Percentiles rank a stretch among this genome's conserved stretches.
Evolutionary conservation across 495 filamentous ascomycete species (phyloP).

Genomic region (Polyplosphaeria fusca): DNA sequence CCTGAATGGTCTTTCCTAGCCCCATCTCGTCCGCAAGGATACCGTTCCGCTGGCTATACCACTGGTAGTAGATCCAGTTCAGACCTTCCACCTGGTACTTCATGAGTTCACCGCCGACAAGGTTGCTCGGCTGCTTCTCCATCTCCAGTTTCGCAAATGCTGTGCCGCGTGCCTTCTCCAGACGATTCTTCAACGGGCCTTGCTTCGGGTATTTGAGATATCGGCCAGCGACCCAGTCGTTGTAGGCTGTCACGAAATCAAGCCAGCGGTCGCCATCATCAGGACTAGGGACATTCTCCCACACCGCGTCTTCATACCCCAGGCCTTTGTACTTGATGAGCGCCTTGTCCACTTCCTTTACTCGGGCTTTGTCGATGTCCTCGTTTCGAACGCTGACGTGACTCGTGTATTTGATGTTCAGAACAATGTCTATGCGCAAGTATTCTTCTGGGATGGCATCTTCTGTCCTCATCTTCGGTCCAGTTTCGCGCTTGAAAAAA

Average conservation of each 20-base stretch:
- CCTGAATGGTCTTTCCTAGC: constrained; percentile 94
- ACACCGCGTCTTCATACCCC: constrained; percentile 85
- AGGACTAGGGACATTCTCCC: constrained; percentile 76
- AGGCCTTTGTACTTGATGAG: constrained; percentile 93
- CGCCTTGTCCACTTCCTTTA: constrained; percentile 66
- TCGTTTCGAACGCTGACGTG: constrained; percentile 51
- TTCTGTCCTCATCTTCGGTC: constrained; percentile 65
- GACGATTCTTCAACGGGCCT: constrained; percentile 55
- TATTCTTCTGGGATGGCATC: constrained; percentile 84
- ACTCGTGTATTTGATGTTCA: constrained; percentile 67
- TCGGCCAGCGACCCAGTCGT: constrained; percentile 73
- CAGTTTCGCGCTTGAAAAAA: constrained; percentile 68
- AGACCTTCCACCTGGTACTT: constrained; percentile 88
- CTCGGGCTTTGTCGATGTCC: constrained; percentile 62
- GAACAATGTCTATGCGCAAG: constrained; percentile 80
- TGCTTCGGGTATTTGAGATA: constrained; percentile 60
- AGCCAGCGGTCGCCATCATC: constrained; percentile 66
- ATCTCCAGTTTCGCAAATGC: constrained; percentile 67
- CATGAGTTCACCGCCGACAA: constrained; percentile 83
- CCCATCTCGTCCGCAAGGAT: constrained; percentile 99
- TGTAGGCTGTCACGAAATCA: constrained; percentile 79
- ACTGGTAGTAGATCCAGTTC: constrained; percentile 97
- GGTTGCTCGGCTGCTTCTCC: constrained; percentile 66
- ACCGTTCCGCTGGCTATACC: constrained; percentile 73
- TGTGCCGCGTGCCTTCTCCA: constrained; percentile 58